Base-by-base conservation (phyloP, 768 basidiomycete genomes). In the Rhodotorula babjevae region DNA sequence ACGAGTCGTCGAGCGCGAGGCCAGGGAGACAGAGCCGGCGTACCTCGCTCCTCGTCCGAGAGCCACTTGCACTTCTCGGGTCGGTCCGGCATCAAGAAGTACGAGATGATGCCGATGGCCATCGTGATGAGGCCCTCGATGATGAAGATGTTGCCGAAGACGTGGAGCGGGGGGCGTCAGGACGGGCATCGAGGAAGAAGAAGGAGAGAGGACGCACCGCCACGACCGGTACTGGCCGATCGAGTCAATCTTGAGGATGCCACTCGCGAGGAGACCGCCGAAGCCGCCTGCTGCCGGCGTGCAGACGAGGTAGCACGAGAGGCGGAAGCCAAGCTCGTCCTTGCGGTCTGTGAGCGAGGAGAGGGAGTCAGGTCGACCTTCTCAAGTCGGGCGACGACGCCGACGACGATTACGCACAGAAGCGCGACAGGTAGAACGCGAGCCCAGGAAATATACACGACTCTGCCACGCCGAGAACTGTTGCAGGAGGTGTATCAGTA, bases 231-330 rank as follows among this genome's bases (percentile, higher is more conserved):
- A 36, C 2, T 19, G 9, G 44, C 66, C 68, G 53, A 70, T 64
- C 14, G 15, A 6, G 62, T 57, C 27, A 11, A 70, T 44, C 27
- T 52, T 61, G 40, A 76, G 56, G 19, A 78, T 64, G 0, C 75
- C 79, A 0, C 69, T 72, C 2, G 79, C 79, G 27, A 79, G 68
- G 4, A 79, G 65, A 16, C 78, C 77, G 21, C 77, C 76, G 49
- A 77, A 63, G 0, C 76, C 77, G 2, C 77, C 77, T 2, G 77
- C 74, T 5, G 72, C 62, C 0, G 77, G 79, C 0, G 79, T 73
- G 46, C 70, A 68, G 36, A 79, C 77, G 6, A 49, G 12, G 31
- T 31, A 21, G 31, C 50, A 73, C 27, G 58, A 59, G 21, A 77
- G 63, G 21, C 77, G 72, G 74, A 76, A 78, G 12, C 59, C 72